Base-by-base conservation (phyloP, 2,329 filamentous ascomycete species). In the Lanzia echinophila region DNA sequence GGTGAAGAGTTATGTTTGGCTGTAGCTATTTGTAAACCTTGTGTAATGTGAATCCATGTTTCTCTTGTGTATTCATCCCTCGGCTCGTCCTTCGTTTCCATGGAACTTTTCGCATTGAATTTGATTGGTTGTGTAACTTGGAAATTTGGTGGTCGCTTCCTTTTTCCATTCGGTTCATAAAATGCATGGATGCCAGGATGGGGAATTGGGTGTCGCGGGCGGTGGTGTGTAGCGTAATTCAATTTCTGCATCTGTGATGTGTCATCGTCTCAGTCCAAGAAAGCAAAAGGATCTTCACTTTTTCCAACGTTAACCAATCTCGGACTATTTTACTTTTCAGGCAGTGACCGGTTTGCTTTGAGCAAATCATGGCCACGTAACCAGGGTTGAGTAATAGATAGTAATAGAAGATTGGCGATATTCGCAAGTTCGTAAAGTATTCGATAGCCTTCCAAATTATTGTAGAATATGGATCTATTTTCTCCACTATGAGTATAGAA, bases 211-310 rank as follows among this genome's bases (percentile, higher is more conserved):
- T 24, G n/a, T 44, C 19, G 41, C 22, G 41, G 41, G 20, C 41
- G 22, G 41, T 43, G 38, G 38, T 17, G 38, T 41, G 20, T 20
- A 24, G 19, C 19, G 41, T 44, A 44, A 28, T 28, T 24, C 19
- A 44, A 44, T 11, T 44, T 44, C 41, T 44, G 41, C 41, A 44
- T 24, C 41, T 44, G n/a, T 44, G 41, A 44, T 44, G 41, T 44
- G 41, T 44, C 41, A 44, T 44, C 41, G 41, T 28, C 41, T 44
- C 20, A 13, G 12, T 36, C 34, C 11, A 36, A 36, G 15, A 28
- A 8, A 28, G 24, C 8, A 28, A 28, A 13, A 36, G 34, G 34
- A 36, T 44, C 41, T 44, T 44, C 22, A 15, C 19, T 15, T 7
- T 24, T 44, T 22, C 19, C 11, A 20, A 12, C 17, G 38, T 17